phyloP scores from a whole-genome alignment of 805 yeast species.

The Wickerhamia fluorescens region DNA sequence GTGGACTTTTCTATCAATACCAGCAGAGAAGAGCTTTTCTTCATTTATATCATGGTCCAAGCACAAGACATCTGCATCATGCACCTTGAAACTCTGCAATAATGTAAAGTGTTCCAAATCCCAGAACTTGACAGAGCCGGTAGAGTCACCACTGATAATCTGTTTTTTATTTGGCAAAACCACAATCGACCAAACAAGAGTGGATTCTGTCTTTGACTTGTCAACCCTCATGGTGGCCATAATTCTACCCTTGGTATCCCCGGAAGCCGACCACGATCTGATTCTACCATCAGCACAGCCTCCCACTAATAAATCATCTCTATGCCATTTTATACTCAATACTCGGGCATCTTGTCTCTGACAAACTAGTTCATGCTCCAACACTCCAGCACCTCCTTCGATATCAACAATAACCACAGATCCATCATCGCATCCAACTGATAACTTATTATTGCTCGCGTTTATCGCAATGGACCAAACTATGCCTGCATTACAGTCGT shows the following conservation, averaged over 20 bases:
- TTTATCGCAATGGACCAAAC: constrained; percentile 83
- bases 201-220: constrained; percentile 75
- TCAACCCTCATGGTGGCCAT: constrained; percentile 86
- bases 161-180: constrained; percentile 59
- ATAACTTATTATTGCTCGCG: constrained; percentile 52
- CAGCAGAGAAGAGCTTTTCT: constrained; percentile 72
- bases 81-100: constrained; percentile 73
- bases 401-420: constrained; percentile 76
- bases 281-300: constrained; percentile 95
- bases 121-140: constrained; percentile 93
- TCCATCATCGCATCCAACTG: constrained; percentile 96
- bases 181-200: constrained; percentile 83
- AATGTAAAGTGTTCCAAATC: constrained; percentile 71
- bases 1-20: constrained; percentile 88
- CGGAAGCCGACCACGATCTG: constrained; percentile 63
- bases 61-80: constrained; percentile 86
- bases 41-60: constrained; percentile 55
- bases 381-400: constrained; percentile 77
- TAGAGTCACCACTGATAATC: constrained; percentile 93
- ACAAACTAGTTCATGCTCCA: constrained; percentile 69
- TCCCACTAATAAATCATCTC: constrained; percentile 62
- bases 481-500: constrained; percentile 88
- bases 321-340: constrained; percentile 70
- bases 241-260: constrained; percentile 56
- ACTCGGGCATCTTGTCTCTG: constrained; percentile 83